Evolutionary conservation across 148 eudicot species (phyloP).

Genomic region (Vaccinium macrocarpon): DNA sequence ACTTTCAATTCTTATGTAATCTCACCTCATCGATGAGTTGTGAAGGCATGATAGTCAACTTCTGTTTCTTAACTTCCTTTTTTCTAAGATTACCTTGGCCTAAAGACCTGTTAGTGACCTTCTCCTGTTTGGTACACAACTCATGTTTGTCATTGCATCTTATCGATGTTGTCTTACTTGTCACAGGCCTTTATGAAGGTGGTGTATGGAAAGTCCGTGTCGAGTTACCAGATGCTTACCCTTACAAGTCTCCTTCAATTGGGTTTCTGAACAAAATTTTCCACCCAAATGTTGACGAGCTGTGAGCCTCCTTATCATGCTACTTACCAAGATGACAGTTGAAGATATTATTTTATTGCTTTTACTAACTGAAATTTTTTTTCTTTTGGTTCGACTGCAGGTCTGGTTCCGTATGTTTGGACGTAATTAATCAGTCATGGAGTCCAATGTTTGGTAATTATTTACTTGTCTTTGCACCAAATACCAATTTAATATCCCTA

Average conservation of each 20-base stretch:
- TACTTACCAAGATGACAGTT: background rate
- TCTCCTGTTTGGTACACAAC: background rate
- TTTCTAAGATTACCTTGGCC: background rate
- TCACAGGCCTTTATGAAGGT: slow-evolving; percentile 68
- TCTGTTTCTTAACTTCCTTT: background rate
- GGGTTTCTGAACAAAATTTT: slow-evolving; percentile 75
- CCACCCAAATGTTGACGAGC: slow-evolving; percentile 91
- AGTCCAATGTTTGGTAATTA: slow-evolving; percentile 90
- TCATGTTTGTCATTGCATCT: background rate
- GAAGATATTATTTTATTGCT: background rate
- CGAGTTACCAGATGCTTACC: slow-evolving; percentile 86
- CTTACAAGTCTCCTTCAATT: slow-evolving; percentile 87
- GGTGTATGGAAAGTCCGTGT: slow-evolving; percentile 87
- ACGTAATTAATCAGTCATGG: slow-evolving; percentile 92
- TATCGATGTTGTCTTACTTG: background rate
- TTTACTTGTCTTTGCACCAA: background rate
- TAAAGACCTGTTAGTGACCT: background rate
- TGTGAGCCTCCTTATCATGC: slow-evolving; percentile 43
- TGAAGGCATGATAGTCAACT: background rate
- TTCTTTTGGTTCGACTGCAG: slow-evolving; percentile 37
- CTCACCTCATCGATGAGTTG: background rate
- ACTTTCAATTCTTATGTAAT: background rate
- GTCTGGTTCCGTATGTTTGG: slow-evolving; percentile 93
- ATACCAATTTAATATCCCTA: background rate
- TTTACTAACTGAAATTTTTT: background rate